Evolutionary conservation across 2,329 filamentous ascomycete species (phyloP), one percentile per base, ranked within the genome.

Genomic region (Botrytis sinoallii): DNA sequence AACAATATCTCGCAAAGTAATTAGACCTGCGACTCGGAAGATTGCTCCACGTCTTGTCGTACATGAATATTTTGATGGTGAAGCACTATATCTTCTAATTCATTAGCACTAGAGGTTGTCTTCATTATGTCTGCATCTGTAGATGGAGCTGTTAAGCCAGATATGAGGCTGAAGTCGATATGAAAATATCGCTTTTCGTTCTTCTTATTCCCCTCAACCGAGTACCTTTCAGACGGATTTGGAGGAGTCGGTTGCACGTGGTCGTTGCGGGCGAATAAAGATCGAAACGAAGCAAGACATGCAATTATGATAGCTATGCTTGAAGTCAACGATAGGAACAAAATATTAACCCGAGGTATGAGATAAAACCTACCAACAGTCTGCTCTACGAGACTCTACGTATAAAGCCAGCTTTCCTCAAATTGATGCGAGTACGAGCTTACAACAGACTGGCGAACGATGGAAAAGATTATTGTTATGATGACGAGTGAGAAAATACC

Each of bases 401-500:
- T 60, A 40, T 70, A 70, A 22, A 70, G 40, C 67, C 67, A 70
- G 4, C 52, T 32, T 4, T 25, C 40, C 10, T 70, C 67, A 7
- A 48, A 20, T 20, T 38, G n/a, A 22, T 32, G 32, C 14, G 52
- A 44, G 25, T 44, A 25, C 16, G 67, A 59, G 67, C 67, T 70
- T 12, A 70, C 67, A 3, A 38, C 40, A 3, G 55, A 29, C 4
- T 32, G n/a, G 9, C 67, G 67, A 22, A 70, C 22, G 25, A 70
- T 70, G 9, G 67, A 29, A 5, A 61, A 44, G 16, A 61, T 70
- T 3, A 70, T 60, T 3, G 52, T 46, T 25, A 70, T 42, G 22
- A 70, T 42, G n/a, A 40, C 52, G 12, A 70, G 55, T 25, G 67
- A 70, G 25, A 70, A 70, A n/a, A 70, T 32, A 46, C 20, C 40